A percentile compares a stretch with the other conserved stretches of the same genome.
Evolutionary conservation across 1,139 yeast species (phyloP).

Genomic region (Kurtzmaniella quercitrusa): DNA sequence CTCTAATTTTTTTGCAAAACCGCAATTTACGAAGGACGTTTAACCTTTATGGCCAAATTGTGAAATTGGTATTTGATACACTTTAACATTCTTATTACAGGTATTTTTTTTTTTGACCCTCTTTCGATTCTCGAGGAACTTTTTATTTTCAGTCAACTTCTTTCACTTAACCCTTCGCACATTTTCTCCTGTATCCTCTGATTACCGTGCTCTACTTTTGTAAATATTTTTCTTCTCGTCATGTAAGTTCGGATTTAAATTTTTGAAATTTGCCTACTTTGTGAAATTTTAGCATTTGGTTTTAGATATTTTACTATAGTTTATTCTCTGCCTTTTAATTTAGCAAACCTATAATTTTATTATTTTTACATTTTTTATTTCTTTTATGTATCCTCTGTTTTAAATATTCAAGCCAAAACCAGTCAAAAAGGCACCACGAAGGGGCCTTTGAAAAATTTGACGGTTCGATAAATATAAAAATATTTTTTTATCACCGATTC

Average conservation of each 20-base stretch:
- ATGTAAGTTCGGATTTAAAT: background rate
- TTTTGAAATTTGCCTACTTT: background rate
- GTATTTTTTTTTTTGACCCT: background rate
- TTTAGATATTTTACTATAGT: background rate
- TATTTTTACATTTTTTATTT: background rate
- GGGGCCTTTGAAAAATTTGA: background rate
- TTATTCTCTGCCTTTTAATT: background rate
- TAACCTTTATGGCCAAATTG: too few species aligned
- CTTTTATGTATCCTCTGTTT: background rate
- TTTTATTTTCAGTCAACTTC: background rate
- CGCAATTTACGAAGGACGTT: too few species aligned
- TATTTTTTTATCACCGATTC: background rate
- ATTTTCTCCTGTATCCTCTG: background rate
- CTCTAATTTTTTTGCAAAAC: too few species aligned
- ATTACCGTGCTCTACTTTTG: background rate
- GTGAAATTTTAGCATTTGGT: background rate
- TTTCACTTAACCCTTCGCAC: background rate
- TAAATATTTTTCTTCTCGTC: background rate
- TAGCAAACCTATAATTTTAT: background rate
- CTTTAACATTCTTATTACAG: background rate
- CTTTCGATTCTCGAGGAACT: background rate
- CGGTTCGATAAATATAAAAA: background rate
- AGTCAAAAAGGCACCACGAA: constrained; percentile 3
- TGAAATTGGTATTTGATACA: too few species aligned
- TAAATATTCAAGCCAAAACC: constrained; percentile 2